Evolutionary conservation across 331 rosid genomes (phyloP).

Genomic region (Prunus yedoensis): DNA sequence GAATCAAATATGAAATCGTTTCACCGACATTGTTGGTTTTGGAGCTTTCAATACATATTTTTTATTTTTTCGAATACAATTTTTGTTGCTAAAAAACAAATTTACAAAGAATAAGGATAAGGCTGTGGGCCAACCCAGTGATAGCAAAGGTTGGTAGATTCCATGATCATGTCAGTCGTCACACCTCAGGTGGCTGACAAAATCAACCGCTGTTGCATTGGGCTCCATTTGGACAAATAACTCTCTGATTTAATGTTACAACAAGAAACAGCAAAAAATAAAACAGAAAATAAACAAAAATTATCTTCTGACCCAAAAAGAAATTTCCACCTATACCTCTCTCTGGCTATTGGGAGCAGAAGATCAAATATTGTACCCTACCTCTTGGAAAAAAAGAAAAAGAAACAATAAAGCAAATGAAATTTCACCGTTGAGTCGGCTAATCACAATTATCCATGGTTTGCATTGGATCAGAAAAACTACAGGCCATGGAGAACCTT

Average conservation of each 20-base stretch:
- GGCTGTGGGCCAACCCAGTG: not conserved
- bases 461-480: not conserved
- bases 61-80: too few relatives aligned
- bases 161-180: not conserved
- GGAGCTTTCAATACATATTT: too few relatives aligned
- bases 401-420: not conserved
- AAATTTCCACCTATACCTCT: too few relatives aligned
- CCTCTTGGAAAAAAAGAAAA: not conserved
- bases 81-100: not conserved
- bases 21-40: too few relatives aligned
- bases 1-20: too few relatives aligned
- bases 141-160: too few relatives aligned
- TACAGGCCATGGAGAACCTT: constrained; percentile 20
- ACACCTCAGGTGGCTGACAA: not conserved
- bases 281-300: too few relatives aligned
- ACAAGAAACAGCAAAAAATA: not conserved
- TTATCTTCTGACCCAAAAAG: too few relatives aligned
- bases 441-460: not conserved
- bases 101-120: not conserved
- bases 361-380: not conserved
- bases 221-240: not conserved
- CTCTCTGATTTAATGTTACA: not conserved
- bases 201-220: too few relatives aligned
- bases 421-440: not conserved
- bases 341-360: too few relatives aligned